phyloP scores from a whole-genome alignment of 2,329 filamentous ascomycete genomes.

The Alternaria longipes region DNA sequence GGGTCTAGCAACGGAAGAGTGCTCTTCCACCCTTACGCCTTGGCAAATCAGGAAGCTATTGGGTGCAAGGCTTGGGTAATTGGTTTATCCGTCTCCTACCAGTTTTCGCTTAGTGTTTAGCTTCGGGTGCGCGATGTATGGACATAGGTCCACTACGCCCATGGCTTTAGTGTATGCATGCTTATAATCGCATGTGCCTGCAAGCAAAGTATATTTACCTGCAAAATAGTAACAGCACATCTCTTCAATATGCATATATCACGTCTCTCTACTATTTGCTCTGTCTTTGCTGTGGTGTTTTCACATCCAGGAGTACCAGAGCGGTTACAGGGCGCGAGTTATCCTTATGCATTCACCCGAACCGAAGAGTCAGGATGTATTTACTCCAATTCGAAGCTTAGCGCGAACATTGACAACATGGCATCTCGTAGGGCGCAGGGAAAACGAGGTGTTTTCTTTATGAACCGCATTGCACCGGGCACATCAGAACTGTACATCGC shows the following conservation, averaged over 20 bases:
- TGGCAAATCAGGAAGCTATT: not conserved
- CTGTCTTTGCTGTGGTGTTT: too few species aligned
- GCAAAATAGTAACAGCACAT: not conserved
- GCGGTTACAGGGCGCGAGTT: too few species aligned
- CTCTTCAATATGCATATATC: not conserved
- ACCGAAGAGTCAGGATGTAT: too few species aligned
- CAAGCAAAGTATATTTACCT: not conserved
- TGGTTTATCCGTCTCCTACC: not conserved
- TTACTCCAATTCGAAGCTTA: too few species aligned
- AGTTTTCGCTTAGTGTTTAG: not conserved
- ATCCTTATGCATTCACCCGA: too few species aligned
- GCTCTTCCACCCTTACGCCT: not conserved
- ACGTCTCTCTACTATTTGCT: too few species aligned
- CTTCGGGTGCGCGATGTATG: not conserved
- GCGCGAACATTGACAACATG: too few species aligned
- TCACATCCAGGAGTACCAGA: too few species aligned
- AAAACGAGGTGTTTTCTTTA: not conserved
- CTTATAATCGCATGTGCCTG: not conserved
- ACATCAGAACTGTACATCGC: not conserved
- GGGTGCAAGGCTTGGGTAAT: not conserved
- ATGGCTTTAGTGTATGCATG: not conserved
- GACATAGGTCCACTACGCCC: not conserved
- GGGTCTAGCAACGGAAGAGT: not conserved
- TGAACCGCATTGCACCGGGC: not conserved
- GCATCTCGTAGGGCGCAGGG: too few species aligned